Base-by-base conservation (phyloP, 2,329 filamentous ascomycete species). In the Fusarium hostae region DNA sequence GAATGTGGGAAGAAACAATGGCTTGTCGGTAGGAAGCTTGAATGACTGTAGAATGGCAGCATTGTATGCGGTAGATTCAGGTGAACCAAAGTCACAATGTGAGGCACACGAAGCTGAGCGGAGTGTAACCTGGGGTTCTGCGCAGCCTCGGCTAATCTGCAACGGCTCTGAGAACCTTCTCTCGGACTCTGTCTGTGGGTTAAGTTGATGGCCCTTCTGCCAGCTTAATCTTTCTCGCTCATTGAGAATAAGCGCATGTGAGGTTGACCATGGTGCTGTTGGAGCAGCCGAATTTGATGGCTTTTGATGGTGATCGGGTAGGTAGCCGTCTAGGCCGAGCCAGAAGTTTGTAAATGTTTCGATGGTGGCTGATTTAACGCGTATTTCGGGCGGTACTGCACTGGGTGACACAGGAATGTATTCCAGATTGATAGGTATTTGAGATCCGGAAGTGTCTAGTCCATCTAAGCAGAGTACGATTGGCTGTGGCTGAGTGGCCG, bases 331-430 rank as follows among this genome's bases (percentile, higher is more conserved):
- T 1, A 15, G 15, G 9, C 63, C 63, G 2, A 28, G 22, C 63
- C 48, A 58, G 6, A 64, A 65, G 20, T 40, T 58, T 13, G 63
- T 65, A 3, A 10, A 20, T 5, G 43, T 6, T 4, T 65, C 63
- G 7, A 65, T 58, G 2, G 8, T 18, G 4, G 43, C 43, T 22
- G 35, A 26, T 43, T 65, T 65, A 9, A 65, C 3, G 4, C 24
- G 13, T 1, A 65, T 32, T 0, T 26, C n/a, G 0, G 63, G 63
- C 1, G 43, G 32, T 2, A 2, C 22, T 2, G 24, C 2, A 5
- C 5, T 43, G 15, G 10, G 0, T 9, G 37, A 30, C 2, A 9
- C 1, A 1, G 48, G 8, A 0, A 10, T 20, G 20, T 58, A 65
- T 28, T 58, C 50, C 6, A 65, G 6, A 12, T 48, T 6, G 34